Evolutionary conservation across 2,329 filamentous ascomycete genomes (phyloP).

Genomic region (Alternaria viburni): DNA sequence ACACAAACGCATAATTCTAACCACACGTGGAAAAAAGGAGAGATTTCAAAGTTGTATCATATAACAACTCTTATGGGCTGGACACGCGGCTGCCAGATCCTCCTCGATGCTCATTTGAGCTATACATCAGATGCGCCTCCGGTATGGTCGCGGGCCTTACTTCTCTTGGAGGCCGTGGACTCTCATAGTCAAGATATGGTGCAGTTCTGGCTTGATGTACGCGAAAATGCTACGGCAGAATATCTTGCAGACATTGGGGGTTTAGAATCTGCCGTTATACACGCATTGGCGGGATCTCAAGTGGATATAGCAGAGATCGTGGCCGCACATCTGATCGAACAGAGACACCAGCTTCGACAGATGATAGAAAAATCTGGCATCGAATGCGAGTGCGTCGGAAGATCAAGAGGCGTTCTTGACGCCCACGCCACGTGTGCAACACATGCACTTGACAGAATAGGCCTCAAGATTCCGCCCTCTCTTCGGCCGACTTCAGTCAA

Average conservation of each 20-base stretch:
- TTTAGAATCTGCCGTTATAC: background rate
- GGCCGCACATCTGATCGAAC: background rate
- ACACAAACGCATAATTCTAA: no score
- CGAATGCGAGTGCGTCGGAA: background rate
- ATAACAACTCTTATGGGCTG: background rate
- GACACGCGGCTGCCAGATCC: background rate
- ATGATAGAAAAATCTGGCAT: background rate
- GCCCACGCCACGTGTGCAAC: background rate
- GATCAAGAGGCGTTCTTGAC: background rate
- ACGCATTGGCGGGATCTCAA: background rate
- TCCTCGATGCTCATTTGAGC: background rate
- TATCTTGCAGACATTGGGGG: background rate
- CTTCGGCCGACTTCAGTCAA: background rate
- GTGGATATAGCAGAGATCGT: background rate
- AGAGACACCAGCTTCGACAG: background rate
- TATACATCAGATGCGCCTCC: background rate
- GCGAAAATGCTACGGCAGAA: background rate
- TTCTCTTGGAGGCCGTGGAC: background rate
- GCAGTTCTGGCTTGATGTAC: background rate
- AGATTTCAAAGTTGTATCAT: background rate
- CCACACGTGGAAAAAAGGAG: background rate
- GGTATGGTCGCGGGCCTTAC: background rate
- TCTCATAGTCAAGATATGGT: background rate
- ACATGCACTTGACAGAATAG: background rate
- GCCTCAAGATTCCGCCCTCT: background rate